Evolutionary conservation across 2,329 filamentous ascomycete species (phyloP).

Genomic region (Fulvia fulva): DNA sequence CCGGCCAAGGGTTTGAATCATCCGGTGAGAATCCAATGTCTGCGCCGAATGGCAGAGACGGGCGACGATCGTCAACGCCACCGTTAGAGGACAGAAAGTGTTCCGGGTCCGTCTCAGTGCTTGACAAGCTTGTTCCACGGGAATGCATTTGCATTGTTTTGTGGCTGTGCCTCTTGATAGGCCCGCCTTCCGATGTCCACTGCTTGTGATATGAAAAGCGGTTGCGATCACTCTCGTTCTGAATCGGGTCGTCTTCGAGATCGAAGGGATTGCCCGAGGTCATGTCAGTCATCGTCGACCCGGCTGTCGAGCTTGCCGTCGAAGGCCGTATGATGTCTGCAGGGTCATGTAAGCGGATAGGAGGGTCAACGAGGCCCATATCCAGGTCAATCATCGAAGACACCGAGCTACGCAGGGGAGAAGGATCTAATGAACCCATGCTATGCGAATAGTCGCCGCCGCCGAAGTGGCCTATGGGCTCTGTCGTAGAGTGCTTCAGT

Average conservation of each 20-base stretch:
- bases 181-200: slow-evolving; percentile 34
- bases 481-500: slow-evolving; percentile 41
- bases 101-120: slow-evolving; percentile 30
- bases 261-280: slow-evolving; percentile 48
- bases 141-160: slow-evolving; percentile 31
- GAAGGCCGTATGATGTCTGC: slow-evolving; percentile 41
- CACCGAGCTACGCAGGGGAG: slow-evolving; percentile 28
- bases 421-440: slow-evolving; percentile 6
- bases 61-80: not conserved
- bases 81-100: slow-evolving; percentile 1
- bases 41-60: not conserved
- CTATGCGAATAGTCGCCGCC: slow-evolving; percentile 32
- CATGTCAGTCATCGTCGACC: slow-evolving; percentile 36
- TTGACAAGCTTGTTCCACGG: slow-evolving; percentile 31
- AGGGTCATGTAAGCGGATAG: slow-evolving; percentile 8
- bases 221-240: slow-evolving; percentile 28
- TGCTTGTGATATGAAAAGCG: slow-evolving; percentile 36
- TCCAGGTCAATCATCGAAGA: slow-evolving; percentile 47
- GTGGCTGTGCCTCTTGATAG: slow-evolving; percentile 25
- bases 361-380: slow-evolving; percentile 34
- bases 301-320: slow-evolving; percentile 38
- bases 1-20: slow-evolving; percentile 18
- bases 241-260: slow-evolving; percentile 41
- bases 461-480: slow-evolving; percentile 37
- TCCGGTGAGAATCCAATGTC: slow-evolving; percentile 1